Evolutionary conservation across 148 eudicot genomes (phyloP).

Genomic region (Nepenthes mirabilis): DNA sequence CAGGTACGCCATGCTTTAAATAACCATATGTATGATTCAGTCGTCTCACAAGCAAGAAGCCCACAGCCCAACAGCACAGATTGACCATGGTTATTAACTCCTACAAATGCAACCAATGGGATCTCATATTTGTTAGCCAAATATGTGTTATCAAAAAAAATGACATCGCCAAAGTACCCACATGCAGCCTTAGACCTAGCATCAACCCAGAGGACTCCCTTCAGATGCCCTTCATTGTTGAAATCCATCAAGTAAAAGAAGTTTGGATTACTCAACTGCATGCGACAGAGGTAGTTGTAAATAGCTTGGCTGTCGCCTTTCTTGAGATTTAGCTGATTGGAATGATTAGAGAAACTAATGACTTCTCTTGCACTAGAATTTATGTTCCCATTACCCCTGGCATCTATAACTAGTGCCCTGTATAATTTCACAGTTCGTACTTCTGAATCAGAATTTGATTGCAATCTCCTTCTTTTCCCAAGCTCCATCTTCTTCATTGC

Average conservation of each 20-base stretch:
- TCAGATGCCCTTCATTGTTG: conserved; percentile 43
- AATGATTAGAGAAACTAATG: conserved; percentile 20
- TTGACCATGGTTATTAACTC: conserved; percentile 72
- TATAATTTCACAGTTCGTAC: conserved; percentile 42
- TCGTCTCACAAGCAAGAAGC: conserved; percentile 45
- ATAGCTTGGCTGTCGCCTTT: conserved; percentile 63
- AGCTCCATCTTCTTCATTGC: conserved; percentile 27
- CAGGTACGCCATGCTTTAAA: conserved; percentile 52
- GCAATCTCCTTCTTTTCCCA: conserved; percentile 29
- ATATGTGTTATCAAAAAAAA: conserved; percentile 53
- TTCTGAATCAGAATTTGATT: conserved; percentile 24
- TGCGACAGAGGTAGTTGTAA: conserved; percentile 59
- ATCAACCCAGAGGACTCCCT: conserved; percentile 67
- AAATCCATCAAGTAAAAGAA: conserved; percentile 70
- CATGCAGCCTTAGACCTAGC: conserved; percentile 55
- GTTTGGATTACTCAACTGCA: conserved; percentile 63
- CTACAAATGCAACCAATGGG: conserved; percentile 64
- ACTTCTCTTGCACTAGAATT: conserved; percentile 21
- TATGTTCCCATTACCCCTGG: conserved; percentile 21
- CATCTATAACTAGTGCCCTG: conserved; percentile 55
- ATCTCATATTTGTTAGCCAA: conserved; percentile 45
- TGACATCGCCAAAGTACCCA: conserved; percentile 57
- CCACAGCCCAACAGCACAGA: conserved; percentile 62
- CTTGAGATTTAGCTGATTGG: conserved; percentile 38
- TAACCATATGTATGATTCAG: conserved; percentile 55